phyloP scores from a whole-genome alignment of 495 filamentous ascomycete genomes.

The Penicillium diatomitis region DNA sequence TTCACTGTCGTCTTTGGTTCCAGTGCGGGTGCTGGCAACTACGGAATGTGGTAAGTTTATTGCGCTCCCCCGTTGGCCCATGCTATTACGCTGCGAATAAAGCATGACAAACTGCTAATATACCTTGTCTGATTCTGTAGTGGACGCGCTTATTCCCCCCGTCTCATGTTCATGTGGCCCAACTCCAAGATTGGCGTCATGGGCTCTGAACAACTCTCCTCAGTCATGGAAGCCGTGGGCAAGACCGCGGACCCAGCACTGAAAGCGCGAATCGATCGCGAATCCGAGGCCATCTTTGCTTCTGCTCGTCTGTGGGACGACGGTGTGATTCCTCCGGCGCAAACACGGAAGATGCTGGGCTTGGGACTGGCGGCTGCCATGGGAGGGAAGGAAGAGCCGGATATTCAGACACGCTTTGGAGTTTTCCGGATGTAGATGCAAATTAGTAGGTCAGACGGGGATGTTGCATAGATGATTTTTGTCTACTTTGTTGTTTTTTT shows the following conservation, averaged over 20 bases:
- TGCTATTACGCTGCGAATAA: too few relatives aligned
- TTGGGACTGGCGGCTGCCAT: slow-evolving; percentile 72
- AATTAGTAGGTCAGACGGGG: neutral
- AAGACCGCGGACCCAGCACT: slow-evolving; percentile 73
- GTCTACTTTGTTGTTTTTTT: too few relatives aligned
- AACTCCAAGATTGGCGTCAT: slow-evolving; percentile 93
- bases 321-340: slow-evolving; percentile 81
- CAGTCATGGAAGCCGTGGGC: slow-evolving; percentile 93
- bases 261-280: slow-evolving; percentile 75
- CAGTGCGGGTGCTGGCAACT: slow-evolving; percentile 66
- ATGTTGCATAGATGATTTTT: neutral
- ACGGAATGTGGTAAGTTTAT: slow-evolving; percentile 65
- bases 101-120: too few relatives aligned
- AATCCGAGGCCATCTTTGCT: slow-evolving; percentile 83
- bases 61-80: neutral
- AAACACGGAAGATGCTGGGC: slow-evolving; percentile 77
- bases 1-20: slow-evolving; percentile 92
- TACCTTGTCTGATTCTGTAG: slow-evolving; percentile 22
- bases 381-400: slow-evolving; percentile 50
- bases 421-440: slow-evolving; percentile 81
- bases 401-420: slow-evolving; percentile 69
- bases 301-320: slow-evolving; percentile 93
- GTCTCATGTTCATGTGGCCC: slow-evolving; percentile 96
- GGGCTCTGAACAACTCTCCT: slow-evolving; percentile 85
- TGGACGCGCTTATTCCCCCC: slow-evolving; percentile 85